phyloP scores from a whole-genome alignment of 345 rosid species.

The Salix caprea region DNA sequence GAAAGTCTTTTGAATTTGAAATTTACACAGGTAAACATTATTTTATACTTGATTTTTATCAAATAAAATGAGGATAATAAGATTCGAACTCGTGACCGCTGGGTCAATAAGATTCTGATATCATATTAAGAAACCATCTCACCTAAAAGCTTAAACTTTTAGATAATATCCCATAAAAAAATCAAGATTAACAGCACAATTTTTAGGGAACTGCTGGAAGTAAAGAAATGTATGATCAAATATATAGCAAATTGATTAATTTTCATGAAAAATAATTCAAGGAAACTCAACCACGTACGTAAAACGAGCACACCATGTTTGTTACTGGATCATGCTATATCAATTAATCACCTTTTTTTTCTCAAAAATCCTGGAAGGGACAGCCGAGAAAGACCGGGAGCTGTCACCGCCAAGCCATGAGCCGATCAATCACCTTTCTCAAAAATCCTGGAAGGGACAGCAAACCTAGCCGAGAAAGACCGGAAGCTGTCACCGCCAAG shows the following conservation, averaged over 20 bases:
- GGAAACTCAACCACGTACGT: background rate
- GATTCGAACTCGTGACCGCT: fast-evolving
- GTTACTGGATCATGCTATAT: background rate
- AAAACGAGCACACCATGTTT: background rate
- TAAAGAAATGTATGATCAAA: background rate
- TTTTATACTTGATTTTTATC: too few relatives aligned
- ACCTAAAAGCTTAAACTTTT: fast-evolving
- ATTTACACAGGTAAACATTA: too few relatives aligned
- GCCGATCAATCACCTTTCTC: background rate
- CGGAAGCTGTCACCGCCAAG: conserved; percentile 24
- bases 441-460: conserved; percentile 34
- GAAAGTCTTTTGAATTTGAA: fast-evolving
- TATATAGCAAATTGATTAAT: too few relatives aligned
- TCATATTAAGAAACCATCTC: too few relatives aligned
- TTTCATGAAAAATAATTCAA: background rate
- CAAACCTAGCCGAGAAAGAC: conserved; percentile 45
- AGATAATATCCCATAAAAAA: too few relatives aligned
- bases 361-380: conserved; percentile 28
- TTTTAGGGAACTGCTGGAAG: background rate
- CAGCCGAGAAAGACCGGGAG: conserved; percentile 43
- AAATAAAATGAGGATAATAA: too few relatives aligned
- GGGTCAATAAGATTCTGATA: fast-evolving
- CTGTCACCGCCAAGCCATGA: conserved; percentile 24
- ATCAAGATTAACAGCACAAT: too few relatives aligned
- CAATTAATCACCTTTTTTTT: background rate